Evolutionary conservation across 306 rosid genomes (phyloP).

Genomic region (Dalbergia cultrata): DNA sequence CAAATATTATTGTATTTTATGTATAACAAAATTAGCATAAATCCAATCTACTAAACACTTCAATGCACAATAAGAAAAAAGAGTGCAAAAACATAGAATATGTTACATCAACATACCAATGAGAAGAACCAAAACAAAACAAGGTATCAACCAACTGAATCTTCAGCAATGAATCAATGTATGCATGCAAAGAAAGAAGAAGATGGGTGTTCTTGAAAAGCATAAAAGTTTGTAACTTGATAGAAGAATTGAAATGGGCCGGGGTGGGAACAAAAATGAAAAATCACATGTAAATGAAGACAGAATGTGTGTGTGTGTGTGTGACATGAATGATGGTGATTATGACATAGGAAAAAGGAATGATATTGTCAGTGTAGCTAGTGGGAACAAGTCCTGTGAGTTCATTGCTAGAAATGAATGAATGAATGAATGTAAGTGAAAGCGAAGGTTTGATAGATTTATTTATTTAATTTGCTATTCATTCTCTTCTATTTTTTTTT

Average conservation of each 20-base stretch:
- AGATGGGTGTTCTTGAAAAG: slow-evolving; percentile 34
- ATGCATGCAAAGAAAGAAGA: neutral
- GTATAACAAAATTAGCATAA: neutral
- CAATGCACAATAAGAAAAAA: neutral
- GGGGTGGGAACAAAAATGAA: slow-evolving; percentile 8
- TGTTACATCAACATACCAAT: slow-evolving; percentile 34
- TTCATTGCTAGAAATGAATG: slow-evolving; percentile 46
- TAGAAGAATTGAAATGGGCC: neutral
- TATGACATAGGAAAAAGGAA: slow-evolving; percentile 27
- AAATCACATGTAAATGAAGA: slow-evolving; percentile 9
- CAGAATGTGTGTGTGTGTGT: neutral
- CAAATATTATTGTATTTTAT: neutral
- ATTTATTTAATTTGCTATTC: slow-evolving; percentile 41
- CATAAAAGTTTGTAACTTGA: slow-evolving; percentile 31
- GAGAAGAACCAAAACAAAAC: slow-evolving; percentile 24
- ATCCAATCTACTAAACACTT: neutral
- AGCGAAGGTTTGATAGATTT: slow-evolving; percentile 34
- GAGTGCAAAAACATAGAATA: neutral
- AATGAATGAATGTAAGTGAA: slow-evolving; percentile 13
- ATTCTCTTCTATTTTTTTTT: neutral
- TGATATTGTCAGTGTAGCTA: neutral
- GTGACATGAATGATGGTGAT: neutral
- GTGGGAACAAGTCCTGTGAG: slow-evolving; percentile 39
- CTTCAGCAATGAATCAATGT: slow-evolving; percentile 28
- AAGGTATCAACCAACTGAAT: slow-evolving; percentile 26